Percentiles rank a stretch among this genome's conserved stretches.
Evolutionary conservation across 768 basidiomycete genomes (phyloP).

Genomic region (Lactifluus hygrophoroides): DNA sequence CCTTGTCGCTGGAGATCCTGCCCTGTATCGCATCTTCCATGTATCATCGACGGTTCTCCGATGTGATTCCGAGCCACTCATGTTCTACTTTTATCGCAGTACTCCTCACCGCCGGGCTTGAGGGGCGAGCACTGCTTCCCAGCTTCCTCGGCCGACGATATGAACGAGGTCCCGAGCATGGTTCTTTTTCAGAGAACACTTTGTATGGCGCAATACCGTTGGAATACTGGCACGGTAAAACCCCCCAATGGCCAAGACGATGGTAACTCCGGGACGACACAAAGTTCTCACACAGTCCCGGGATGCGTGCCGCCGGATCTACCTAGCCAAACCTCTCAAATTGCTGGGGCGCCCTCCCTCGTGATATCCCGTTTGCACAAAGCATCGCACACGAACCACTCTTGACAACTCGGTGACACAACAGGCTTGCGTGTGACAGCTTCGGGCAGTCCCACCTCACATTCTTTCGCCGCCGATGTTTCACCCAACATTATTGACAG

Average conservation of each 20-base stretch:
- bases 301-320: constrained; percentile 14
- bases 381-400: constrained; percentile 6
- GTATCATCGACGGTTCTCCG: constrained; percentile 6
- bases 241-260: constrained; percentile 7
- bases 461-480: constrained; percentile 15
- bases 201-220: constrained; percentile 13
- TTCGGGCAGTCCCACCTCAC: constrained; percentile 15
- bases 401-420: constrained; percentile 11
- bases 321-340: constrained; percentile 15
- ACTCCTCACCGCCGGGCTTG: constrained; percentile 15
- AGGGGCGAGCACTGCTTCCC: constrained; percentile 12
- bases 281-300: constrained; percentile 6
- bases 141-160: constrained; percentile 15
- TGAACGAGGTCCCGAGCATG: constrained; percentile 8
- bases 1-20: constrained; percentile 12
- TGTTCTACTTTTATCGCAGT: constrained; percentile 12
- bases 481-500: constrained; percentile 16
- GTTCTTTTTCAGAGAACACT: constrained; percentile 7
- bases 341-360: constrained; percentile 1
- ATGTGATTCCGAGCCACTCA: constrained; percentile 4
- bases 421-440: constrained; percentile 6
- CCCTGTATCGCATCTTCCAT: constrained; percentile 4
- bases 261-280: constrained; percentile 16
- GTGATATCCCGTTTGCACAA: constrained; percentile 10
- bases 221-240: constrained; percentile 11